phyloP scores from a whole-genome alignment of 345 rosid genomes.

The Eucalyptus marginata region DNA sequence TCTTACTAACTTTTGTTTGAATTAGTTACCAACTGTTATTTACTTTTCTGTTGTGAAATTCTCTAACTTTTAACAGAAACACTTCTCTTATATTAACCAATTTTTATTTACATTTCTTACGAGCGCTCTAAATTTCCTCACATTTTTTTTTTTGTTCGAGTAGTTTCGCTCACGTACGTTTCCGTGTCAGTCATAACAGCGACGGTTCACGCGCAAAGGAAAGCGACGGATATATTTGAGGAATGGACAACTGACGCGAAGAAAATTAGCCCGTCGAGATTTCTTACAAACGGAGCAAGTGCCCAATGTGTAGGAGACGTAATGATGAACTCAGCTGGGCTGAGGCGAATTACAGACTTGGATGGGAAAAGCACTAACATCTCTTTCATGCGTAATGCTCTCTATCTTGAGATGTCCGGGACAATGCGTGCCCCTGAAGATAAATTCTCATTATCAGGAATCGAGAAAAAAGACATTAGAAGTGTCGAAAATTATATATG shows the following conservation, averaged over 20 bases:
- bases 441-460: background rate
- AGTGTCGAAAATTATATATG: accelerated
- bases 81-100: background rate
- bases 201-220: background rate
- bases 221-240: background rate
- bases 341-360: background rate
- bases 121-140: background rate
- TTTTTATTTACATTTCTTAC: background rate
- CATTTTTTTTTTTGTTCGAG: background rate
- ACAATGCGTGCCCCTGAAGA: background rate
- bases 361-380: background rate
- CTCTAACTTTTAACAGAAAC: background rate
- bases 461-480: too few relatives aligned
- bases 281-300: background rate
- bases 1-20: background rate
- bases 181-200: background rate
- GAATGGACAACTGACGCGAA: background rate
- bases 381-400: background rate
- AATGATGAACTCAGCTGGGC: background rate
- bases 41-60: background rate
- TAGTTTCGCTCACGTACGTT: background rate
- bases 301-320: background rate
- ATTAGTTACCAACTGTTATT: background rate
- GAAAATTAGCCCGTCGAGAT: background rate
- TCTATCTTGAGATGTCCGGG: background rate